Conservation (phyloP, 1,284 basidiomycete genomes). For the Leccinum pachyderme region DNA sequence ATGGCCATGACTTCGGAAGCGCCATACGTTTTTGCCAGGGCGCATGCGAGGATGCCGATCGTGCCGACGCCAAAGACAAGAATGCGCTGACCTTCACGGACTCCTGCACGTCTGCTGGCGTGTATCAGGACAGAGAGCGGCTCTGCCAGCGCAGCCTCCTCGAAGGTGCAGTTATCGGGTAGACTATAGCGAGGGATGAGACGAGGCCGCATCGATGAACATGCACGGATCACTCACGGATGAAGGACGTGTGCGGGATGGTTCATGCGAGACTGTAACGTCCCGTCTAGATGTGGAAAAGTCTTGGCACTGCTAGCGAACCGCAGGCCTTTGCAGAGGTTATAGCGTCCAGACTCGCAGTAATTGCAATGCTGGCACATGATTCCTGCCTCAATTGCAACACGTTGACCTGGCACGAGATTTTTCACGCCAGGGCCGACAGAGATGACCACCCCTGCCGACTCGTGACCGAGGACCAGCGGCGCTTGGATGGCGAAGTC, state of each 20-base stretch:
- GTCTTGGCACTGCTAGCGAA: constrained; percentile 91
- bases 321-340: constrained; percentile 86
- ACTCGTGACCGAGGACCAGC: constrained; percentile 91
- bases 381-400: constrained; percentile 92
- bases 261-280: constrained; percentile 84
- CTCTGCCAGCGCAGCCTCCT: constrained; percentile 85
- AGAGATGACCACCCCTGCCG: constrained; percentile 78
- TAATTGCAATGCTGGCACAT: constrained; percentile 75
- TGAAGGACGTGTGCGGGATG: constrained; percentile 85
- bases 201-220: constrained; percentile 5
- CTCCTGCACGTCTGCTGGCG: constrained; percentile 68
- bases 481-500: constrained; percentile 84
- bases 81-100: constrained; percentile 62
- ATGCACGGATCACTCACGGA: constrained; percentile 56
- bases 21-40: constrained; percentile 71
- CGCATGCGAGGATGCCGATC: constrained; percentile 86
- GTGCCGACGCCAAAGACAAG: constrained; percentile 91
- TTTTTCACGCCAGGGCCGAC: constrained; percentile 64
- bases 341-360: constrained; percentile 82
- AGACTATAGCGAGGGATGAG: constrained; percentile 48
- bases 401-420: constrained; percentile 80
- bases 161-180: constrained; percentile 72
- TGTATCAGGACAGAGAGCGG: constrained; percentile 90
- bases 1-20: constrained; percentile 73
- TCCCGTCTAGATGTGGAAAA: constrained; percentile 91